Evolutionary conservation across 2,329 filamentous ascomycete species (phyloP).

Genomic region (Nakataea oryzae): DNA sequence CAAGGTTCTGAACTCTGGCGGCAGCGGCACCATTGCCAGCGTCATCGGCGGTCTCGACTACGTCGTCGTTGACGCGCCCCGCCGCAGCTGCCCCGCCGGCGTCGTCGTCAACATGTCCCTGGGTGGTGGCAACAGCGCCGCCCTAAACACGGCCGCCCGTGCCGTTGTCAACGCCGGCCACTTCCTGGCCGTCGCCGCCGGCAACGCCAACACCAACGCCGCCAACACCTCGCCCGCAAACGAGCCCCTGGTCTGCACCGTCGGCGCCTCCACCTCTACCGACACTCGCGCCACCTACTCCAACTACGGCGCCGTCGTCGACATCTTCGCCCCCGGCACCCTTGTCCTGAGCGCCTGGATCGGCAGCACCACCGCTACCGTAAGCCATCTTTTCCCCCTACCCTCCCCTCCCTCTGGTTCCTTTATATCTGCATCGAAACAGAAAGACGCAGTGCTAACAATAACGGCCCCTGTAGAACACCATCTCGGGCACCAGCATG

Average conservation of each 20-base stretch:
- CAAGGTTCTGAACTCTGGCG: conserved; percentile 30
- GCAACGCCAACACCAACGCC: conserved; percentile 36
- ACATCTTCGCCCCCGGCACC: conserved; percentile 40
- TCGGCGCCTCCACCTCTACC: conserved; percentile 32
- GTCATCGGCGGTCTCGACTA: conserved; percentile 34
- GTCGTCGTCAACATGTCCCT: conserved; percentile 48
- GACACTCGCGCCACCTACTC: conserved; percentile 35
- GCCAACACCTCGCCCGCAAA: conserved; percentile 35
- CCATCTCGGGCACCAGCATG: conserved; percentile 36
- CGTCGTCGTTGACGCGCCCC: conserved; percentile 22
- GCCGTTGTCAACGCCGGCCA: conserved; percentile 33
- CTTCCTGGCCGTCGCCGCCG: conserved; percentile 45
- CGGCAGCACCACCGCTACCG: conserved; percentile 23
- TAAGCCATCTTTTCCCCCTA: conserved; percentile 4
- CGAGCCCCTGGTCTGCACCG: conserved; percentile 36
- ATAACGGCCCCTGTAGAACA: conserved; percentile 13
- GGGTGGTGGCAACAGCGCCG: conserved; percentile 31
- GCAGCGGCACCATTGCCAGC: conserved; percentile 25
- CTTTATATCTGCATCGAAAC: not conserved
- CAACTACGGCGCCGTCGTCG: conserved; percentile 39
- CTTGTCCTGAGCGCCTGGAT: conserved; percentile 37
- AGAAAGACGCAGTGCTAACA: not conserved
- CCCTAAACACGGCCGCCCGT: conserved; percentile 40
- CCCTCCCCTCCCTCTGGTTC: no score
- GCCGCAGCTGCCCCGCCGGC: conserved; percentile 27